Evolutionary conservation across 768 basidiomycete genomes (phyloP).

Genomic region (Tulasnella sp.): DNA sequence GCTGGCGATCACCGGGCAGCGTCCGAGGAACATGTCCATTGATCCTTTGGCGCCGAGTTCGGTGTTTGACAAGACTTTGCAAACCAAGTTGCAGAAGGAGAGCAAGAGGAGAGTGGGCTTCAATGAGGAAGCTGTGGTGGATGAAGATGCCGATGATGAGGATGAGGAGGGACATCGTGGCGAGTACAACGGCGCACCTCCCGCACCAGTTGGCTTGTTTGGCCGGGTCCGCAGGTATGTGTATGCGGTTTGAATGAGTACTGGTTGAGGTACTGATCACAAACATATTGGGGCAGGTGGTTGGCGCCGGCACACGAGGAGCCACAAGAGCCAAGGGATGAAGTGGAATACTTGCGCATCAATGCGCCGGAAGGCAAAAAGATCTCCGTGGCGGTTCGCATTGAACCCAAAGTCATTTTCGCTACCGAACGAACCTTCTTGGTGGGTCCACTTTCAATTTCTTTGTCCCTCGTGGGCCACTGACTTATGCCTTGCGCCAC

Average conservation of each 20-base stretch:
- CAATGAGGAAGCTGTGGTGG: slow-evolving; percentile 24
- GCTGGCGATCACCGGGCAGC: not conserved
- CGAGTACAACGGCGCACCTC: slow-evolving; percentile 13
- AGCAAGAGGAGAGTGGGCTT: slow-evolving; percentile 5
- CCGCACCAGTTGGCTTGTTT: not conserved
- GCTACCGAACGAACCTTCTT: slow-evolving; percentile 92
- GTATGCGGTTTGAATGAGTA: slow-evolving; percentile 35
- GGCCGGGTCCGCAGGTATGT: slow-evolving; percentile 26
- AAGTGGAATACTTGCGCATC: slow-evolving; percentile 46
- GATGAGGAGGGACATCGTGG: slow-evolving; percentile 38
- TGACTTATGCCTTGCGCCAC: not conserved
- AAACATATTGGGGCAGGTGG: not conserved
- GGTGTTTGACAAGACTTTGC: slow-evolving; percentile 75
- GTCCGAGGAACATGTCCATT: slow-evolving; percentile 49
- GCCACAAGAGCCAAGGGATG: slow-evolving; percentile 33
- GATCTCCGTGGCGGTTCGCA: slow-evolving; percentile 88
- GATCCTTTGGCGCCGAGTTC: slow-evolving; percentile 79
- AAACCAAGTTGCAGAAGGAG: slow-evolving; percentile 48
- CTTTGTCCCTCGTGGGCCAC: not conserved
- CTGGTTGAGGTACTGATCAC: not conserved
- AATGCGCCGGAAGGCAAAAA: slow-evolving; percentile 76
- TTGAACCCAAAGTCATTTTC: slow-evolving; percentile 98
- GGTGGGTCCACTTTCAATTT: slow-evolving; percentile 42
- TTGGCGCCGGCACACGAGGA: slow-evolving; percentile 24
- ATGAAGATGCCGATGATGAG: slow-evolving; percentile 30